Evolutionary conservation across 2,329 filamentous ascomycete species (phyloP).

Genomic region (Fusarium sp.): DNA sequence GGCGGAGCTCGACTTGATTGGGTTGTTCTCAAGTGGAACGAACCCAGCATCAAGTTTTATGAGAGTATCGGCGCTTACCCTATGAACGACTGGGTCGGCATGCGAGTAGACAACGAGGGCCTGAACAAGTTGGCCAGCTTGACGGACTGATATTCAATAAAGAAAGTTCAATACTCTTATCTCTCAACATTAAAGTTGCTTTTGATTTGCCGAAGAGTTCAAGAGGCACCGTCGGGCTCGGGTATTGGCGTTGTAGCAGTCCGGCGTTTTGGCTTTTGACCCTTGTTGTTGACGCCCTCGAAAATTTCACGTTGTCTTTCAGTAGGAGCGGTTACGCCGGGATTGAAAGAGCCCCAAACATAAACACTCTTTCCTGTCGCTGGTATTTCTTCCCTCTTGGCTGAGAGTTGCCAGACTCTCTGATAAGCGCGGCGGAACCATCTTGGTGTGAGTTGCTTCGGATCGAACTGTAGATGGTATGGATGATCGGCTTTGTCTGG

Average conservation of each 20-base stretch:
- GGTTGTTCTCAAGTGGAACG: constrained; percentile 93
- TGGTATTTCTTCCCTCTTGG: constrained; percentile 54
- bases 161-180: neutral
- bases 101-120: constrained; percentile 77
- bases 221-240: constrained; percentile 25
- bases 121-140: constrained; percentile 69
- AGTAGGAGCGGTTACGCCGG: constrained; percentile 45
- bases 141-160: constrained; percentile 43
- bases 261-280: constrained; percentile 33
- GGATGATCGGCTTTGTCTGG: constrained; percentile 50
- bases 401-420: constrained; percentile 57
- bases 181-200: neutral
- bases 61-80: constrained; percentile 72
- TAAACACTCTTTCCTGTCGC: constrained; percentile 51
- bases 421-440: constrained; percentile 61
- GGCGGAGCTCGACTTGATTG: constrained; percentile 84
- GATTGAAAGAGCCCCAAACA: constrained; percentile 58
- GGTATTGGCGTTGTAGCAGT: constrained; percentile 26
- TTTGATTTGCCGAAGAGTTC: neutral
- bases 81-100: constrained; percentile 78
- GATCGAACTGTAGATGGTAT: constrained; percentile 50
- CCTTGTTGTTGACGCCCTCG: constrained; percentile 53
- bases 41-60: constrained; percentile 90
- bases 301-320: constrained; percentile 59
- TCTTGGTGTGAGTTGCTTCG: constrained; percentile 52